Evolutionary conservation across 805 yeast genomes (phyloP).

Genomic region (Zygosaccharomyces bailii): DNA sequence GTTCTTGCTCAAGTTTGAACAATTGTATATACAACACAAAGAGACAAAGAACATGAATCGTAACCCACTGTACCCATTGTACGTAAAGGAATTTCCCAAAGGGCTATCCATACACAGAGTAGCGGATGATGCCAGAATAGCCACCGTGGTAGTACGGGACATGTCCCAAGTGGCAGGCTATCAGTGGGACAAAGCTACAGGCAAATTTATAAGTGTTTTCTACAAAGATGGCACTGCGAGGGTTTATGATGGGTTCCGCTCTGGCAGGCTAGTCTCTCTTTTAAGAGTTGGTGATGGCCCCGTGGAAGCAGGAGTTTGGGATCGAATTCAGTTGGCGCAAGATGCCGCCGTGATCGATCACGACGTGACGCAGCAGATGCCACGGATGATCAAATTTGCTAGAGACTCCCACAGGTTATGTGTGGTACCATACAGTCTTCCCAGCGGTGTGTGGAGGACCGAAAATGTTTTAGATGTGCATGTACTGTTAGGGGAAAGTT

Average conservation of each 20-base stretch:
- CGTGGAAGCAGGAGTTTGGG: constrained; percentile 23
- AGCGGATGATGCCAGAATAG: constrained; percentile 21
- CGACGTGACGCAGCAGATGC: constrained; percentile 23
- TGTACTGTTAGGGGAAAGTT: constrained; percentile 14
- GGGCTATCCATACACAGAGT: constrained; percentile 19
- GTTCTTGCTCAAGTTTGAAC: constrained; percentile 2
- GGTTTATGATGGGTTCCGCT: constrained; percentile 43
- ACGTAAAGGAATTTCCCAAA: constrained; percentile 13
- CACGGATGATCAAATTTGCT: constrained; percentile 23
- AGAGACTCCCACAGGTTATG: constrained; percentile 17
- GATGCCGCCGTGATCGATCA: constrained; percentile 13
- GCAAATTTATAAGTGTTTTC: constrained; percentile 45
- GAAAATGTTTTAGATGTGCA: constrained; percentile 22
- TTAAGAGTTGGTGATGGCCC: constrained; percentile 15
- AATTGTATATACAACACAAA: background rate
- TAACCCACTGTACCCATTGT: constrained; percentile 21
- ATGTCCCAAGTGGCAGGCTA: constrained; percentile 15
- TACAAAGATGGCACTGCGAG: constrained; percentile 45
- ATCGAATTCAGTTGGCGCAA: constrained; percentile 10
- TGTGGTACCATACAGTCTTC: constrained; percentile 19
- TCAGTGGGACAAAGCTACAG: constrained; percentile 28
- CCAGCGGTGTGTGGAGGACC: constrained; percentile 19
- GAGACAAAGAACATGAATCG: constrained; percentile 10
- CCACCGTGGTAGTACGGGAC: constrained; percentile 24
- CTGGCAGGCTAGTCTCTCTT: constrained; percentile 27